Evolutionary conservation across 148 eudicot genomes (phyloP).

Genomic region (Dysphania ambrosioides): DNA sequence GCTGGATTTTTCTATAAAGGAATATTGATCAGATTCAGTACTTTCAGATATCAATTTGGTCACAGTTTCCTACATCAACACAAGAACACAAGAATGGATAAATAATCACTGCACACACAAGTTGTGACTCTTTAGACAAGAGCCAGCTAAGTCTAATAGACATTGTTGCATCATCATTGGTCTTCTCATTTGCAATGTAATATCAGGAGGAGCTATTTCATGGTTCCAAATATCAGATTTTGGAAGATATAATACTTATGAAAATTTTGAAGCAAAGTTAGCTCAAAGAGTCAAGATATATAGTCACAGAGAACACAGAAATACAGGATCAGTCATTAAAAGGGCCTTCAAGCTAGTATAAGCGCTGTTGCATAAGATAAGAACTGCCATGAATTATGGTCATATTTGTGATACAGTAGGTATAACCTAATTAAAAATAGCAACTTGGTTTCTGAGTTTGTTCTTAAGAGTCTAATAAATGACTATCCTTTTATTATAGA

Average conservation of each 20-base stretch:
- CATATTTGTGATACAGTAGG: background rate
- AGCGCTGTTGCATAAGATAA: background rate
- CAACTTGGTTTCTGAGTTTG: background rate
- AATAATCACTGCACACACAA: background rate
- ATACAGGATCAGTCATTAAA: too few relatives aligned
- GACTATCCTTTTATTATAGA: background rate
- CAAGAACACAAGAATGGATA: background rate
- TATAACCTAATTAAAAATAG: background rate
- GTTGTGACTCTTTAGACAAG: background rate
- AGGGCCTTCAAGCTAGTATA: background rate
- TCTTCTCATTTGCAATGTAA: background rate
- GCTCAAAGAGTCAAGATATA: background rate
- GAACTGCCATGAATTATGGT: background rate
- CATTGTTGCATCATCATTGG: background rate
- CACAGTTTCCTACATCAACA: background rate
- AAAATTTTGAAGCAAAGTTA: background rate
- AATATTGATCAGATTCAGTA: background rate
- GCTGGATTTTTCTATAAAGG: background rate
- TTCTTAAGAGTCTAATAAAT: background rate
- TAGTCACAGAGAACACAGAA: background rate
- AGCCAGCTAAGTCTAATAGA: constrained; percentile 1
- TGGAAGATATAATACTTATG: background rate
- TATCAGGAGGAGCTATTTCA: background rate
- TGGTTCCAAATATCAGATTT: background rate
- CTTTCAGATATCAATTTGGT: background rate